Evolutionary conservation across 345 rosid genomes (phyloP), one percentile per base, ranked within the genome.

Genomic region (Angophora floribunda): DNA sequence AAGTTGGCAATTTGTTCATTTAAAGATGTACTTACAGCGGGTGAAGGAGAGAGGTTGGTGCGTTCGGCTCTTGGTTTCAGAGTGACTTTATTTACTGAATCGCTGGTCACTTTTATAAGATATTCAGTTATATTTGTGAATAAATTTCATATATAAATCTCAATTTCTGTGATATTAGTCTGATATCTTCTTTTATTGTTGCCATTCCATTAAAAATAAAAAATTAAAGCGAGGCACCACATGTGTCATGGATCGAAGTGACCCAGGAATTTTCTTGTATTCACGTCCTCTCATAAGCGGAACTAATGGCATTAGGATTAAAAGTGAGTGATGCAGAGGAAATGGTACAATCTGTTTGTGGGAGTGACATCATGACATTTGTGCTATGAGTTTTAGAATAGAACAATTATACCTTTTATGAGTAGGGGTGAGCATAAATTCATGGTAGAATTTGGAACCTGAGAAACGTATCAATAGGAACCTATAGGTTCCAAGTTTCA

Each of bases 221-320:
- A 14, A 59, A 26, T 9, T 24, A 26, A 59, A 59, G 28, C 13
- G 15, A 59, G 67, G 67, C 15, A 59, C 67, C 32, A 22, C 61
- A 55, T 0, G 61, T 22, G 12, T 55, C 61, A 4, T 11, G 0
- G 12, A 55, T 1, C 0, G 5, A 2, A 55, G 22, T 55, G 22
- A 22, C 61, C 0, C 22, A 55, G 2, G 61, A 55, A 55, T 55
- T 55, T 55, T 55, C 61, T 28, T 28, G 9, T 55, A 0, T 55
- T 9, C 13, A 9, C 13, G 22, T 0, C 0, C 28, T 28, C 0
- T 22, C 1, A 12, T 55, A 2, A 55, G 28, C 28, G 61, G 22
- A 21, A 28, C 0, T 22, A 22, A 1, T 9, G 28, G 61, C 28
- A 5, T 28, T 8, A 2, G 22, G 61, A 12, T 55, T 28, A 4